Evolutionary conservation across 2,329 filamentous ascomycete species (phyloP).

Genomic region (Verticillium nonalfalfae): DNA sequence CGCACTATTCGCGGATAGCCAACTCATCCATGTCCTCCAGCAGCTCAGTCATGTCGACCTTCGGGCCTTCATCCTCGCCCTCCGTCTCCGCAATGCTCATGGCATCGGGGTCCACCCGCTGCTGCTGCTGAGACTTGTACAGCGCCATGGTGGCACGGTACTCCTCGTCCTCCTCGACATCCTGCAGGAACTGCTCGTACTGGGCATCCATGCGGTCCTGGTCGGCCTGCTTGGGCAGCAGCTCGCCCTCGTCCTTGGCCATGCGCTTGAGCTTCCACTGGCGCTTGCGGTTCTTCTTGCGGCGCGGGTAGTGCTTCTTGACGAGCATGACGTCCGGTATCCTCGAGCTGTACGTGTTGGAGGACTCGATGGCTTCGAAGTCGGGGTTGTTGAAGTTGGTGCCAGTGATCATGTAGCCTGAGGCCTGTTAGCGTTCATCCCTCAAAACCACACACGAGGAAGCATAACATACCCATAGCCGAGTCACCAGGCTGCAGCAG

Average conservation of each 20-base stretch:
- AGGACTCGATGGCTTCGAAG: conserved; percentile 76
- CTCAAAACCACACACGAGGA: background rate
- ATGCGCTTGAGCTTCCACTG: conserved; percentile 96
- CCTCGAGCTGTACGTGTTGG: conserved; percentile 65
- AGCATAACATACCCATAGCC: conserved; percentile 46
- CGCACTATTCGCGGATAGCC: conserved; percentile 51
- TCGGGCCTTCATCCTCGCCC: conserved; percentile 60
- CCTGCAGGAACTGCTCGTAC: conserved; percentile 94
- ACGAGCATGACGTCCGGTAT: conserved; percentile 92
- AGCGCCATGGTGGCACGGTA: conserved; percentile 76
- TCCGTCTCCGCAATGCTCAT: conserved; percentile 63
- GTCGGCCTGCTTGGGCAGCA: conserved; percentile 80
- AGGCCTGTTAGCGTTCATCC: background rate
- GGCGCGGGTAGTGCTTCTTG: conserved; percentile 91
- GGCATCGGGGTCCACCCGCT: conserved; percentile 48
- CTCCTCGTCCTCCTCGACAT: conserved; percentile 94
- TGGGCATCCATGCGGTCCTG: conserved; percentile 85
- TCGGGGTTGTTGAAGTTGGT: conserved; percentile 89
- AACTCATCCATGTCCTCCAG: conserved; percentile 93
- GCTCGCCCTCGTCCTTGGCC: conserved; percentile 80
- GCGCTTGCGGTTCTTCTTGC: conserved; percentile 74
- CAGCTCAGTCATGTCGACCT: conserved; percentile 73
- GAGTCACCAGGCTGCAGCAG: conserved; percentile 86
- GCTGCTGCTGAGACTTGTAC: conserved; percentile 62
- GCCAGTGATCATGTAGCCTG: conserved; percentile 80